Conservation (phyloP, 768 basidiomycete species). For the Heimioporus sp. region DNA sequence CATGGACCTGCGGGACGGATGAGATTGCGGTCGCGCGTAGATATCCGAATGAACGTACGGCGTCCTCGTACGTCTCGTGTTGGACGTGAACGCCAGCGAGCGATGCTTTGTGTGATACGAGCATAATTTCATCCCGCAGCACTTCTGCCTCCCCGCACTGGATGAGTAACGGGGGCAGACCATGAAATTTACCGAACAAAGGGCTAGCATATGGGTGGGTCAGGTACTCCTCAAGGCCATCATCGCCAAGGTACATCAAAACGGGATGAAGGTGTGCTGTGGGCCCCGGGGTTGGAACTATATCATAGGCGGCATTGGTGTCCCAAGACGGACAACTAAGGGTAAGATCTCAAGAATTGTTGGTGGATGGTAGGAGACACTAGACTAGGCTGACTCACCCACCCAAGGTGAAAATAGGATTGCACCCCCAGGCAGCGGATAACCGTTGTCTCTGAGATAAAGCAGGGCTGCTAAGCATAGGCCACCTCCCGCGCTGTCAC, state of each 20-base stretch:
- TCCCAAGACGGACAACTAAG: slow-evolving; percentile 99
- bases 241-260: slow-evolving; percentile 86
- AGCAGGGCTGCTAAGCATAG: slow-evolving; percentile 81
- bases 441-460: slow-evolving; percentile 92
- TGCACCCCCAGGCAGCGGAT: slow-evolving; percentile 79
- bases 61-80: slow-evolving; percentile 90
- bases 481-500: slow-evolving; percentile 94
- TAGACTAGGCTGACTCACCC: slow-evolving; percentile 49
- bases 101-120: slow-evolving; percentile 91
- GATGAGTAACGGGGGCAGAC: slow-evolving; percentile 86
- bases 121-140: slow-evolving; percentile 87
- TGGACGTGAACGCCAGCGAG: slow-evolving; percentile 81
- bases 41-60: slow-evolving; percentile 47
- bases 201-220: slow-evolving; percentile 97
- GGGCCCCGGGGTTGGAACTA: slow-evolving; percentile 67
- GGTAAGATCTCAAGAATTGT: slow-evolving; percentile 64
- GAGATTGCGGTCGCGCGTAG: not conserved
- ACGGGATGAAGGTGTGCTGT: slow-evolving; percentile 93
- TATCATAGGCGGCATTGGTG: slow-evolving; percentile 83
- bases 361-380: slow-evolving; percentile 4
- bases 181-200: slow-evolving; percentile 84
- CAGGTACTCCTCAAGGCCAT: slow-evolving; percentile 72
- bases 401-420: slow-evolving; percentile 96
- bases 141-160: slow-evolving; percentile 95
- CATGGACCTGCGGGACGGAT: slow-evolving; percentile 60